A percentile compares a stretch with the other conserved stretches of the same genome.
These are phyloP conservation scores for Russula vinacea DNA, from an alignment of 768 basidiomycete species.

Conservation along the genomic window DNA sequence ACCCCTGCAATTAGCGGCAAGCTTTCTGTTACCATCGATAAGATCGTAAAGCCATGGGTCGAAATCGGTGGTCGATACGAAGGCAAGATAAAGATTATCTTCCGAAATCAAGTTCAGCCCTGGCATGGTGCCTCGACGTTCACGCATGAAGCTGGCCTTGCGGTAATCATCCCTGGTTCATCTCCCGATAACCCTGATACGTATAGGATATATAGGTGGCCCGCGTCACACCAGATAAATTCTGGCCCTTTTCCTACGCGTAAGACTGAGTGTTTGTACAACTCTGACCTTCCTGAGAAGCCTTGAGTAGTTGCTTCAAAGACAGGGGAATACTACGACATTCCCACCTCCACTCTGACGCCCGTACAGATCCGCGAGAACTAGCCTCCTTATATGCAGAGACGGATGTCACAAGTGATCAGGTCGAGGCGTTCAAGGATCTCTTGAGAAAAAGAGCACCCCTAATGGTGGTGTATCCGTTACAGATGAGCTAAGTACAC, in stretches of 20 bases:
- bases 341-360: constrained; percentile 62
- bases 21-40: constrained; percentile 56
- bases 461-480: constrained; percentile 81
- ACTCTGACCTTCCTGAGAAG: background rate
- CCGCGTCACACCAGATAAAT: constrained; percentile 67
- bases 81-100: constrained; percentile 71
- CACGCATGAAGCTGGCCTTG: constrained; percentile 78
- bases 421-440: constrained; percentile 55
- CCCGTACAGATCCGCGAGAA: constrained; percentile 71
- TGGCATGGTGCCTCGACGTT: constrained; percentile 78
- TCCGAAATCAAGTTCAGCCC: constrained; percentile 70
- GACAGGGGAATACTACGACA: constrained; percentile 80
- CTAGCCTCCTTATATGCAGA: constrained; percentile 56
- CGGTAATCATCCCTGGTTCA: constrained; percentile 45
- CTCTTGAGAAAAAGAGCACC: constrained; percentile 57
- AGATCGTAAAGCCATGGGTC: constrained; percentile 57
- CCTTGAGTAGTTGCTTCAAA: constrained; percentile 62
- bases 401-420: constrained; percentile 48
- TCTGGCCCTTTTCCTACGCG: constrained; percentile 75
- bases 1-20: constrained; percentile 48
- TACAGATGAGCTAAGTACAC: constrained; percentile 87
- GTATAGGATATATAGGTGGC: constrained; percentile 48
- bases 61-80: constrained; percentile 57
- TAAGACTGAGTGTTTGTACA: constrained; percentile 36
- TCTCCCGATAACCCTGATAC: background rate